Percentiles rank a stretch among this genome's conserved stretches.
Evolutionary conservation across 768 basidiomycete species (phyloP).

Genomic region (Boletus vinaceobasis): DNA sequence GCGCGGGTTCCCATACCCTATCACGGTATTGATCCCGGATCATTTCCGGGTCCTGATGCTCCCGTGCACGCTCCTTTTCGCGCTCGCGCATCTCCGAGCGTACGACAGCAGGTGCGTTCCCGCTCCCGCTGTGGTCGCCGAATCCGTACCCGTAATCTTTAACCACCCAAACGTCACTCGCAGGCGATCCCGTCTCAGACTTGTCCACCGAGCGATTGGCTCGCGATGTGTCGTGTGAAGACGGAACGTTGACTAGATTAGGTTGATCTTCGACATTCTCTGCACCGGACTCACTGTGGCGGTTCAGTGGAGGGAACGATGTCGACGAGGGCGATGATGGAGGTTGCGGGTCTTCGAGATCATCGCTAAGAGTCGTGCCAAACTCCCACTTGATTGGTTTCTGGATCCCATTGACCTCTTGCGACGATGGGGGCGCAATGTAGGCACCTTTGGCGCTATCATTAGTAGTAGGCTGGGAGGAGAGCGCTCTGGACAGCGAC

Average conservation of each 20-base stretch:
- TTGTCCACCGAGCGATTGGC: slow-evolving; percentile 5
- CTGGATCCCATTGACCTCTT: slow-evolving; percentile 10
- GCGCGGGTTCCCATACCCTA: slow-evolving; percentile 13
- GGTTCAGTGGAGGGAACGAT: background rate
- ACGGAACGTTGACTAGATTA: background rate
- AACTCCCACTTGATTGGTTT: slow-evolving; percentile 51
- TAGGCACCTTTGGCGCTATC: background rate
- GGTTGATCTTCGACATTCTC: background rate
- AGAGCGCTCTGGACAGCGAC: slow-evolving; percentile 12
- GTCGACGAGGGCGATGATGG: background rate
- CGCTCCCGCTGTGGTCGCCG: slow-evolving; percentile 41
- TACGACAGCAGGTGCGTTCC: slow-evolving; percentile 29
- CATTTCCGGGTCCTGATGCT: slow-evolving; percentile 14
- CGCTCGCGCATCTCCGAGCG: slow-evolving; percentile 31
- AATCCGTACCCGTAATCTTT: slow-evolving; percentile 66
- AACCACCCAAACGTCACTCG: slow-evolving; percentile 48
- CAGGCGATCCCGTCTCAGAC: slow-evolving; percentile 14
- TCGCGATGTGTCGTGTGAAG: background rate
- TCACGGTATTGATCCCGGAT: slow-evolving; percentile 17
- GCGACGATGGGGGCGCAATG: background rate
- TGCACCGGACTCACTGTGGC: background rate
- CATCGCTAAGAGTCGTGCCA: slow-evolving; percentile 39
- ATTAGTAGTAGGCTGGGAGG: background rate
- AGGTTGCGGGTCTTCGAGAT: slow-evolving; percentile 3
- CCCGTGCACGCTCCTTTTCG: slow-evolving; percentile 18